Conservation (phyloP, 345 rosid species). For the Arabis hirsuta region DNA sequence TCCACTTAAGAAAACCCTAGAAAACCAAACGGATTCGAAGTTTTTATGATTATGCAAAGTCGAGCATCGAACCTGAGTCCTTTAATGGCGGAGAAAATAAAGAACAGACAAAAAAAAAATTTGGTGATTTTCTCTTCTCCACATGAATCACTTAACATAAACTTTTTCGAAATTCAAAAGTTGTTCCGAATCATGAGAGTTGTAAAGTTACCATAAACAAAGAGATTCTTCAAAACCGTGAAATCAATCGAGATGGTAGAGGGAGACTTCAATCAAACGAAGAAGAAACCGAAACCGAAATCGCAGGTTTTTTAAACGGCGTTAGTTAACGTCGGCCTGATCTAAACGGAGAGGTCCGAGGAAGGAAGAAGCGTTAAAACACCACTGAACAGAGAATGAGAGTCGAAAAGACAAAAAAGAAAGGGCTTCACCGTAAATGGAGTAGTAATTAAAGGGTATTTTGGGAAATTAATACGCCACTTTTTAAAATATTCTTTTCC, state of each 20-base stretch:
- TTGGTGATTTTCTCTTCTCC: neutral
- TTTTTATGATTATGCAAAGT: neutral
- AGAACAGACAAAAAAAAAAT: neutral
- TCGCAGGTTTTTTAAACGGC: slow-evolving; percentile 20
- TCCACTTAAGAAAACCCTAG: slow-evolving; percentile 26
- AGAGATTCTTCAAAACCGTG: slow-evolving; percentile 20
- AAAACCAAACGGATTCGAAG: neutral
- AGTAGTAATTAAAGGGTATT: slow-evolving; percentile 19
- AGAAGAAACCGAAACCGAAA: slow-evolving; percentile 14
- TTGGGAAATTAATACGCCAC: neutral
- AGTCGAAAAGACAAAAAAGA: slow-evolving; percentile 19
- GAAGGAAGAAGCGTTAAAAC: slow-evolving; percentile 7
- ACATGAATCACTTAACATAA: neutral
- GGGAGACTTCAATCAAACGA: slow-evolving; percentile 18
- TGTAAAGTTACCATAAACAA: slow-evolving; percentile 43
- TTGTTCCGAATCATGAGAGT: slow-evolving; percentile 17
- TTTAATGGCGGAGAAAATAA: slow-evolving; percentile 2
- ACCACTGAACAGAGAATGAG: slow-evolving; percentile 3
- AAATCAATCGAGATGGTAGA: neutral
- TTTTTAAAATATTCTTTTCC: slow-evolving; percentile 16
- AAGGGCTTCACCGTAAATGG: slow-evolving; percentile 16
- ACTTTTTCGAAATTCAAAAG: slow-evolving; percentile 13
- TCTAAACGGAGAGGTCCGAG: slow-evolving; percentile 5
- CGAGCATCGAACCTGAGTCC: slow-evolving; percentile 21
- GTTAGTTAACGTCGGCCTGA: slow-evolving; percentile 18